Conservation (phyloP, 768 basidiomycete genomes). For the Auriculariales sp. region DNA sequence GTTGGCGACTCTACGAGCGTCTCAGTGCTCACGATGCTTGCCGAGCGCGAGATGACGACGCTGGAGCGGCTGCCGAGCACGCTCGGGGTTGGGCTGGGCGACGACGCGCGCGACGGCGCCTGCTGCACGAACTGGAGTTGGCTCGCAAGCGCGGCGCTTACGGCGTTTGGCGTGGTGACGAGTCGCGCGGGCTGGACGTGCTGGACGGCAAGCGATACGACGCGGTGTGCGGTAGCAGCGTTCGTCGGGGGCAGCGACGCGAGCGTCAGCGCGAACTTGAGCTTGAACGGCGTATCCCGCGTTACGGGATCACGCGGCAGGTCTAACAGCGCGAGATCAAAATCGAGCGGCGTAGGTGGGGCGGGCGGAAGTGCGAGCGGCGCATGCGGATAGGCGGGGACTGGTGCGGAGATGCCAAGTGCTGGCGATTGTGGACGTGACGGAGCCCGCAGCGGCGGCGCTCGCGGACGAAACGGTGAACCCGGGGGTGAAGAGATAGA, state of each 20-base stretch:
- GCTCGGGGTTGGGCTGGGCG: slow-evolving; percentile 12
- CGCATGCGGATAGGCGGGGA: slow-evolving; percentile 21
- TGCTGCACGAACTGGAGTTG: not conserved
- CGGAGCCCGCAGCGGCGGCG: slow-evolving; percentile 33
- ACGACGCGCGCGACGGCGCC: slow-evolving; percentile 2
- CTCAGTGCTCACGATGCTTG: not conserved
- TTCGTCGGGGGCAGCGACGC: slow-evolving; percentile 24
- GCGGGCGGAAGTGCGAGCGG: slow-evolving; percentile 13
- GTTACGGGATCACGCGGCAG: slow-evolving; percentile 29
- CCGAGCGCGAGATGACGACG: slow-evolving; percentile 16
- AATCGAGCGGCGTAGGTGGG: slow-evolving; percentile 29
- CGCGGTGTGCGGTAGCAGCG: slow-evolving; percentile 19
- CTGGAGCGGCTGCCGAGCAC: slow-evolving; percentile 41
- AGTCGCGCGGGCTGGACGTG: slow-evolving; percentile 36
- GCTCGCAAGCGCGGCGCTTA: slow-evolving; percentile 3
- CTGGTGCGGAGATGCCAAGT: slow-evolving; percentile 38
- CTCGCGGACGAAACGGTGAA: slow-evolving; percentile 23
- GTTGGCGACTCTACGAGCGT: slow-evolving; percentile 31
- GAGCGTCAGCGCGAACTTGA: slow-evolving; percentile 38
- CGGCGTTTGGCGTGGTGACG: slow-evolving; percentile 2
- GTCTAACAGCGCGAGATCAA: slow-evolving; percentile 39
- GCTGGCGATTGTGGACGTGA: slow-evolving; percentile 21
- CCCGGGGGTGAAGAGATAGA: slow-evolving; percentile 14
- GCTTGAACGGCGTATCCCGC: slow-evolving; percentile 45
- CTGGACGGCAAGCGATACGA: slow-evolving; percentile 45